These are phyloP conservation scores for Misopates orontium DNA, from an alignment of 257 asterid species.

Conservation along the genomic window DNA sequence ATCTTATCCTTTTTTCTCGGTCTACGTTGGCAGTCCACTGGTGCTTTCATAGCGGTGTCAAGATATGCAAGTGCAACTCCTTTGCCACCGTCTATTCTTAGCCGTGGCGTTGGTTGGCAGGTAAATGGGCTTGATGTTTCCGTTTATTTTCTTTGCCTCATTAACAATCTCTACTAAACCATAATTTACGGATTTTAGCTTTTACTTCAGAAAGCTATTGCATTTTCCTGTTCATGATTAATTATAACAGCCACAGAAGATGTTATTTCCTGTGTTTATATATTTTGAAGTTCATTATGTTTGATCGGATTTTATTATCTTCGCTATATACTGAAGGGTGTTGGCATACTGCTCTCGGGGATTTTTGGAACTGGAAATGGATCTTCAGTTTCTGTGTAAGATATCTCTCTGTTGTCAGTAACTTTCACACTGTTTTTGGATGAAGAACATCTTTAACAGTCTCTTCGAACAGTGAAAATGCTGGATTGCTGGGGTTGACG, in stretches of 20 bases:
- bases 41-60: conserved; percentile 82
- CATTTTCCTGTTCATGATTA: not conserved
- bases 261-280: not conserved
- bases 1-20: not conserved
- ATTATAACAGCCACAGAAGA: not conserved
- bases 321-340: conserved; percentile 50
- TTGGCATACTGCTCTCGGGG: conserved; percentile 77
- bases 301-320: not conserved
- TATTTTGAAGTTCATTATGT: not conserved
- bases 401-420: conserved; percentile 15
- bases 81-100: conserved; percentile 83
- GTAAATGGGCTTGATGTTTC: conserved; percentile 33
- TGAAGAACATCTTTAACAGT: not conserved
- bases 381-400: conserved; percentile 90
- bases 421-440: not conserved
- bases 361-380: conserved; percentile 91
- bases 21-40: conserved; percentile 65
- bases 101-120: conserved; percentile 99
- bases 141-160: not conserved
- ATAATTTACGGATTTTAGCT: too few species aligned
- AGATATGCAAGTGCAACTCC: conserved; percentile 97
- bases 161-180: not conserved
- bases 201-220: not conserved
- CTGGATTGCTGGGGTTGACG: conserved; percentile 84
- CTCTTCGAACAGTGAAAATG: conserved; percentile 67